Conservation (phyloP, 2,329 filamentous ascomycete species). For the Fusarium aywerte region DNA sequence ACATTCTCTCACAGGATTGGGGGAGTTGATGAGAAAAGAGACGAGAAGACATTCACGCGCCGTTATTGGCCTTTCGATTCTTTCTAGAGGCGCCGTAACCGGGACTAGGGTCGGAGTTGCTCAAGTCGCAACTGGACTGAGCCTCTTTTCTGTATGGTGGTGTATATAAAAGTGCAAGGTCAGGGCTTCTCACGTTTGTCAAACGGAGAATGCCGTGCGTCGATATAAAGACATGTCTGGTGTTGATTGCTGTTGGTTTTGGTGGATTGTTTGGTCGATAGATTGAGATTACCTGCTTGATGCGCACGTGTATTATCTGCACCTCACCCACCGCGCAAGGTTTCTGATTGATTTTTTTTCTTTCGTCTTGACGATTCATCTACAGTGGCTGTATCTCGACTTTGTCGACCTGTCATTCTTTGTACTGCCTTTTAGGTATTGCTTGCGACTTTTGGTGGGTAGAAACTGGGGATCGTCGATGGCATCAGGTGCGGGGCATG, state of each 20-base stretch:
- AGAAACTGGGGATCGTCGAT: slow-evolving; percentile 32
- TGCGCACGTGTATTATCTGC: slow-evolving; percentile 22
- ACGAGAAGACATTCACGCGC: slow-evolving; percentile 20
- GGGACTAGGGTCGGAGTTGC: slow-evolving; percentile 12
- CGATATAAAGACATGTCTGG: slow-evolving; percentile 25
- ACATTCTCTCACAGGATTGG: slow-evolving; percentile 10
- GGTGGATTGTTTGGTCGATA: slow-evolving; percentile 11
- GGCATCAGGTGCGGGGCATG: slow-evolving; percentile 31
- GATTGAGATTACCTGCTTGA: slow-evolving; percentile 26
- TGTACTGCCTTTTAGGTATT: slow-evolving; percentile 25
- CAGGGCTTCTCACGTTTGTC: slow-evolving; percentile 2
- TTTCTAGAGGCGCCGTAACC: slow-evolving; percentile 11
- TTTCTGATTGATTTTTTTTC: slow-evolving; percentile 1
- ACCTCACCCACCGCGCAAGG: slow-evolving; percentile 15
- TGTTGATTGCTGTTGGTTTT: slow-evolving; percentile 21
- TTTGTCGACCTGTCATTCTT: slow-evolving; percentile 31
- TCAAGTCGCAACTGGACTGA: slow-evolving; percentile 17
- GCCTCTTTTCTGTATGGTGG: slow-evolving; percentile 6
- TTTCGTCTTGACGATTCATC: slow-evolving; percentile 10
- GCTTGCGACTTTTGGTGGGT: slow-evolving; percentile 27
- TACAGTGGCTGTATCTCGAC: slow-evolving; percentile 2
- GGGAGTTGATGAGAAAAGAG: slow-evolving; percentile 29
- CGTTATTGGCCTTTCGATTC: slow-evolving; percentile 17
- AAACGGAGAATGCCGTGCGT: slow-evolving; percentile 23
- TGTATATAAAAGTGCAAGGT: slow-evolving; percentile 6